Evolutionary conservation across 2,329 filamentous ascomycete species (phyloP), one percentile per base, ranked within the genome.

Genomic region (Penicillium sp.): DNA sequence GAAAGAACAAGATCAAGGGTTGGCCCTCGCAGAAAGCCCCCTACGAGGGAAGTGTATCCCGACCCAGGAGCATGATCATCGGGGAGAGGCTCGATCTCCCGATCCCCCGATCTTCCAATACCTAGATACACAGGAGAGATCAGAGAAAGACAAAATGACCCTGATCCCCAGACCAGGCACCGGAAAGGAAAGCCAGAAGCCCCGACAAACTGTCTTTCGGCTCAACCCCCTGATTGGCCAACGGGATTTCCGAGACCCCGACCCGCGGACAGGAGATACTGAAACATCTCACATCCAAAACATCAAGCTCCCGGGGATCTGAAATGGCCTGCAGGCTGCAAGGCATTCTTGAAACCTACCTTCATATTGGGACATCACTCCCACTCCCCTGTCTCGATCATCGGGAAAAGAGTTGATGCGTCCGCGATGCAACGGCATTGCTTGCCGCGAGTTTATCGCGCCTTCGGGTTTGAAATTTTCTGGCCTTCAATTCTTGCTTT

Each of bases 301-400:
- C 54, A 37, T 18, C 41, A 35, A 53, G 45, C 35, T 56, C 49
- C 51, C 49, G 22, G 46, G 33, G 53, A 57, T 47, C 49, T 43
- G 20, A 35, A 26, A 54, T 54, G 35, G 20, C 26, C 58, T 62
- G 58, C 61, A 59, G 49, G 12, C 60, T 63, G 63, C 62, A 66
- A 66, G 63, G 63, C 62, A 63, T 60, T 41, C 33, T 50, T 66
- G 62, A 66, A 60, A 66, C 63, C 58, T 58, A 56, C 57, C 57
- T 65, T 15, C n/a, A 54, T 57, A 59, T 58, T 62, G 59, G 62
- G 54, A 44, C 56, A 45, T 51, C 41, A 33, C 20, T 49, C 46
- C 35, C 41, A 33, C 20, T 49, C 46, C 35, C 51, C 42, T 40
- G 57, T 56, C 49, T 55, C 43, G 48, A 55, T 53, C 25, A n/a